These are phyloP conservation scores for Aspergillus saccharolyticus DNA, from an alignment of 495 filamentous ascomycete genomes.

Conservation along the genomic window DNA sequence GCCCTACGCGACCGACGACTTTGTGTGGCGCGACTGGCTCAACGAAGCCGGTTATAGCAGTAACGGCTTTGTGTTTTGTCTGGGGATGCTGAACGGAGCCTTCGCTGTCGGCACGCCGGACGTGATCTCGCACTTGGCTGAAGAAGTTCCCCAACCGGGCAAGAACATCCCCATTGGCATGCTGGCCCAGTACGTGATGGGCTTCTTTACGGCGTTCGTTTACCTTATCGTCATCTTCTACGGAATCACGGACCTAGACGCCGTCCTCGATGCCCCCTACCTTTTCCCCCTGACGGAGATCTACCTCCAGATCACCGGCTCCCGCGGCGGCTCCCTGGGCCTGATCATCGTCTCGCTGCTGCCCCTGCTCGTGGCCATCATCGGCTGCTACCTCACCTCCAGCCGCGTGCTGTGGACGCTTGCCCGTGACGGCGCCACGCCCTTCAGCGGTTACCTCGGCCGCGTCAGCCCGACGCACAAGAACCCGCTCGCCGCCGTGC, in stretches of 20 bases:
- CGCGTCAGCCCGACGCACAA: conserved; percentile 42
- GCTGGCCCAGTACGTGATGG: conserved; percentile 44
- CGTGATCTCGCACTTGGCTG: conserved; percentile 70
- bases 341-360: conserved; percentile 63
- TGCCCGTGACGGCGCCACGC: conserved; percentile 61
- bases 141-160: conserved; percentile 65
- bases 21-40: conserved; percentile 61
- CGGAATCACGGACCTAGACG: conserved; percentile 38
- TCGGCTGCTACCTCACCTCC: conserved; percentile 68
- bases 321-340: conserved; percentile 51
- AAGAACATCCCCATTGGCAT: conserved; percentile 49
- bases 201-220: conserved; percentile 44
- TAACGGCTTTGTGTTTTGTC: conserved; percentile 70
- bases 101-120: conserved; percentile 81
- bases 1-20: conserved; percentile 49
- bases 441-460: conserved; percentile 37
- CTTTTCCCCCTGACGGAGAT: conserved; percentile 73
- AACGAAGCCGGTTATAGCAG: conserved; percentile 65
- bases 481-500: conserved; percentile 64
- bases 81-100: conserved; percentile 81
- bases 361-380: conserved; percentile 54
- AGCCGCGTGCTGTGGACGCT: conserved; percentile 87
- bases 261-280: conserved; percentile 36
- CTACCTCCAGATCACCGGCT: conserved; percentile 72
- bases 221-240: conserved; percentile 54